Evolutionary conservation across 176 grass and related monocot species (phyloP), one percentile per base, ranked within the genome.

Genomic region (Calamus simplicifolius): DNA sequence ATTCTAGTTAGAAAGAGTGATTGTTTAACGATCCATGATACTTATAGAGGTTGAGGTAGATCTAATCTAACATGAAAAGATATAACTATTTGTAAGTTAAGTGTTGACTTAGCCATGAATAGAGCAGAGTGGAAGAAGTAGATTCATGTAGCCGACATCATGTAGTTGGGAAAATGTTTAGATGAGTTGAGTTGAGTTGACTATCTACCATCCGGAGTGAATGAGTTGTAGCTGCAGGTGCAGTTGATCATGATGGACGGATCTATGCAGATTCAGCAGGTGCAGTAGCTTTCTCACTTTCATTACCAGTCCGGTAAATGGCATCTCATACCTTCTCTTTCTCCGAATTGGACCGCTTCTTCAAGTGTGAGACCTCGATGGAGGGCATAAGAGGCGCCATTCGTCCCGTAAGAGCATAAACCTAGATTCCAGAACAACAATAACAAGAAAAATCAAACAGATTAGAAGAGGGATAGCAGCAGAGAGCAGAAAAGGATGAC

Each of bases 401-500:
- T 3, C 87, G 87, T 73, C 93, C 81, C 12, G 87, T 92, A 62
- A 97, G 93, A 10, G 87, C 87, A 62, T 97, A 92, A 26, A 97
- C 87, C 93, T 97, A 56, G 16, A 61, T 67, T 16, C 7, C 27
- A 52, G 19, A 48, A 1, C 15, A 31, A 5, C 67, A 27, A 59
- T 6, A 26, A 19, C 29, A 27, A 23, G 29, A 1, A 6, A 5
- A 55, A 52, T 14, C 21, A 73, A 12, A 53, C 43, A 7, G 35
- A 43, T 12, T 43, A 43, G 1, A 43, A 43, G 8, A 43, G 35
- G 35, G 35, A 43, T 43, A 12, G 12, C 35, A 43, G 8, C 35
- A 1, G 35, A 10, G 10, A 56, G 48, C 16, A 19, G 16, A 2
- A 69, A 14, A 25, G 12, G 54, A 5, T 29, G 56, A 59, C 8